These are phyloP conservation scores for Cudoniella acicularis DNA, from an alignment of 495 filamentous ascomycete species.

Conservation along the genomic window DNA sequence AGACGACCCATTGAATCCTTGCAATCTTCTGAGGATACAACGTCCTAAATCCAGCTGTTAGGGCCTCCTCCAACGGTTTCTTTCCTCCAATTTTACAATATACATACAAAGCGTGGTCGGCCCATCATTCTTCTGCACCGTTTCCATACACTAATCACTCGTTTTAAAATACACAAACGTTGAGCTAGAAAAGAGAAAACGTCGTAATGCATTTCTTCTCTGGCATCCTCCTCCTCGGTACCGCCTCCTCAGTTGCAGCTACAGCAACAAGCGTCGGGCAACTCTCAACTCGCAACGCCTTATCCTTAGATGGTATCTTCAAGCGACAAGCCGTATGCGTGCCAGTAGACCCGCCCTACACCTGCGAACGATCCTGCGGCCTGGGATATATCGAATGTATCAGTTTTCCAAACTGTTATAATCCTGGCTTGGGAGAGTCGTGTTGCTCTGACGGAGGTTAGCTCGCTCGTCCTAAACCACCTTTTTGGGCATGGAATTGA, in stretches of 20 bases:
- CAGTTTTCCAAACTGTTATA: neutral
- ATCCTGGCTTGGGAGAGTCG: neutral
- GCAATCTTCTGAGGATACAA: no score
- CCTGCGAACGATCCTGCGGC: constrained; percentile 2
- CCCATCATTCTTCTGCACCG: no score
- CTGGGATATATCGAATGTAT: neutral
- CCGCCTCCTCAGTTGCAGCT: neutral
- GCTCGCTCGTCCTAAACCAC: neutral
- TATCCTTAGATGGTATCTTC: neutral
- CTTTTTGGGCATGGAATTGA: neutral
- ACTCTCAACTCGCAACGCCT: neutral
- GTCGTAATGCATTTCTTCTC: neutral
- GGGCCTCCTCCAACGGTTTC: no score
- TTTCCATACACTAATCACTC: no score
- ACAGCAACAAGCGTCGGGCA: neutral
- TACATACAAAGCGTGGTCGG: no score
- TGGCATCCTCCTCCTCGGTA: neutral
- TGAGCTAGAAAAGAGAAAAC: neutral
- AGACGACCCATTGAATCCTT: no score
- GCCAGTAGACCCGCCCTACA: neutral
- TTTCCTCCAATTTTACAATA: no score
- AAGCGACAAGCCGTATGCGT: neutral
- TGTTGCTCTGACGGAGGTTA: constrained; percentile 9
- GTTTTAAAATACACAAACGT: no score
- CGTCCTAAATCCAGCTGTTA: no score